Evolutionary conservation across 2,329 filamentous ascomycete species (phyloP).

Genomic region (Aureobasidium sp.): DNA sequence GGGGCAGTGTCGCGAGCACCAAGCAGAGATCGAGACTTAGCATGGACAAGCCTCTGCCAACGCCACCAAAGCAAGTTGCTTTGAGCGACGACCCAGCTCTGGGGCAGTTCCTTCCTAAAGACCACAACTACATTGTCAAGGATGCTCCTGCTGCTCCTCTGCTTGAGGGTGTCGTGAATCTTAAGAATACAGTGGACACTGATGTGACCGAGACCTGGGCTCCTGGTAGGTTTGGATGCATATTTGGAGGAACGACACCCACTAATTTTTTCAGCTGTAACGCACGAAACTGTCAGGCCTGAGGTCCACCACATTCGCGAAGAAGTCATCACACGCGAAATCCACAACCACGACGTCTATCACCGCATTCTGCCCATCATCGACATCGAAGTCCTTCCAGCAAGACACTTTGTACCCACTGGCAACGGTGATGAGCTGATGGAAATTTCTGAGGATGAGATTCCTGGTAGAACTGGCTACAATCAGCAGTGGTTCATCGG

Average conservation of each 20-base stretch:
- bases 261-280: constrained; percentile 35
- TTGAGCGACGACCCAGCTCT: constrained; percentile 3
- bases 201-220: constrained; percentile 32
- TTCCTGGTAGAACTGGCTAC: constrained; percentile 29
- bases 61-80: constrained; percentile 14
- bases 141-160: constrained; percentile 17
- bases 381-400: constrained; percentile 47
- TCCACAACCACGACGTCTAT: constrained; percentile 48
- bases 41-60: constrained; percentile 24
- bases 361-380: constrained; percentile 48
- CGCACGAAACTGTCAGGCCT: constrained; percentile 42
- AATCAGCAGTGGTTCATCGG: constrained; percentile 28
- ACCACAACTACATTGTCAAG: constrained; percentile 15
- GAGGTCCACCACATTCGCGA: constrained; percentile 41
- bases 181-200: constrained; percentile 34
- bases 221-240: constrained; percentile 28
- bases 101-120: background rate
- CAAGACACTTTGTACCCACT: constrained; percentile 44
- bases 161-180: constrained; percentile 28
- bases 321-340: constrained; percentile 45
- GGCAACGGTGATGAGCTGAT: constrained; percentile 30
- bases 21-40: constrained; percentile 14
- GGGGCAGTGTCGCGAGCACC: background rate
- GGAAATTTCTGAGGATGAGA: constrained; percentile 40
- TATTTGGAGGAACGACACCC: background rate